These are phyloP conservation scores for Eutrema heterophyllum DNA, from an alignment of 345 rosid species.

Conservation along the genomic window DNA sequence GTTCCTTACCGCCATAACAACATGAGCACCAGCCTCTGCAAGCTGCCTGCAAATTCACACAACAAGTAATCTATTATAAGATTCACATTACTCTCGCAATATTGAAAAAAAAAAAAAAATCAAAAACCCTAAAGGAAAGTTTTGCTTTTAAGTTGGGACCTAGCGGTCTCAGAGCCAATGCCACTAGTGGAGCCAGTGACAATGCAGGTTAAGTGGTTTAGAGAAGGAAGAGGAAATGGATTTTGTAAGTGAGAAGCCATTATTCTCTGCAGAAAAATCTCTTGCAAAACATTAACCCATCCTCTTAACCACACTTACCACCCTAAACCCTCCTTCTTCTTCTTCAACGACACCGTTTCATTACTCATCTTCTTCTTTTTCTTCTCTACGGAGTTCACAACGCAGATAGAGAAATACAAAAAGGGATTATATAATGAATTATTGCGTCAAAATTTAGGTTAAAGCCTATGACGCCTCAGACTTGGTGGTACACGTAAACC, in stretches of 20 bases:
- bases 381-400: background rate
- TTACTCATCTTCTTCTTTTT: background rate
- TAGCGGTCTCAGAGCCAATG: slow-evolving; percentile 79
- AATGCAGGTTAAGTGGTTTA: slow-evolving; percentile 60
- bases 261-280: slow-evolving; percentile 70
- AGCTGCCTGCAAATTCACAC: slow-evolving; percentile 46
- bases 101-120: too few species aligned
- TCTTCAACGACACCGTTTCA: background rate
- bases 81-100: background rate
- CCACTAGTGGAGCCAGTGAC: slow-evolving; percentile 94
- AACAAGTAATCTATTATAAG: background rate
- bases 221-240: slow-evolving; percentile 67
- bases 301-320: slow-evolving; percentile 90
- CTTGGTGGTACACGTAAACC: background rate
- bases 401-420: background rate
- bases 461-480: background rate
- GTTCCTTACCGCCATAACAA: slow-evolving; percentile 76
- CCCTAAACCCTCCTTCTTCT: slow-evolving; percentile 50
- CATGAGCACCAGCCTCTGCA: slow-evolving; percentile 89
- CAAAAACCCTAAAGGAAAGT: too few species aligned
- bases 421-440: background rate
- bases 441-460: background rate
- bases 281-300: slow-evolving; percentile 52
- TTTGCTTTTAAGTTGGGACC: slow-evolving; percentile 27
- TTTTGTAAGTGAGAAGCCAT: slow-evolving; percentile 67